Base-by-base conservation (phyloP, 768 basidiomycete genomes). In the Boletus edulis region DNA sequence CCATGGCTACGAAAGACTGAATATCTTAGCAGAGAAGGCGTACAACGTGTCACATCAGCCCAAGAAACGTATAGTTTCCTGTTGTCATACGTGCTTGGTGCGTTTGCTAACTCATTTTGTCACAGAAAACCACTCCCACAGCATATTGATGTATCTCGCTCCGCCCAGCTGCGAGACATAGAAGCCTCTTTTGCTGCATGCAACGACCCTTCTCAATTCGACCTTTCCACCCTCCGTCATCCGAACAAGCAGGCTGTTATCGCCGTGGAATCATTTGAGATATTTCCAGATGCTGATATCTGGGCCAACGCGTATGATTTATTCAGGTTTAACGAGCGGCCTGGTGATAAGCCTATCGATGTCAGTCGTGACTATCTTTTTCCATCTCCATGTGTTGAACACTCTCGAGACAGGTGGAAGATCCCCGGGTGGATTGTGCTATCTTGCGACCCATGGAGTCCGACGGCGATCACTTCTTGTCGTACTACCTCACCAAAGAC, bases 1-100 rank as follows among this genome's bases (percentile, higher is more conserved):
- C 80, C 91, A 1, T 98, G 95, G 95, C 76, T 98, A 49, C 81
- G 95, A 49, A 93, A 90, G 69, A 96, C 94, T 0, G 94, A 94
- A 64, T 95, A 97, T 64, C 81, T 95, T 51, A 87, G 83, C 55
- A 73, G 88, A 61, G 78, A 81, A 74, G 83, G 73, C 69, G 79
- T 51, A 62, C 78, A 58, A 67, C 83, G 68, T 65, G 70, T 57
- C 54, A 73, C 60, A 24, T 70, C 64, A 53, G 17, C 66, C 27
- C 77, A 81, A 39, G 89, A 91, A 68, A 69, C 78, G 89, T 89
- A 62, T 60, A 80, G 75, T 18, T 13, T 22, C 31, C 31, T 24
- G 11, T 40, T 46, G 58, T 27, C 14, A 47, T 22, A 4, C 22
- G 20, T 46, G 32, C 11, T 35, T 0, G 0, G 41, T 39, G 6